These are phyloP conservation scores for Ottelia alismoides DNA, from an alignment of 106 monocot genomes.

Conservation along the genomic window DNA sequence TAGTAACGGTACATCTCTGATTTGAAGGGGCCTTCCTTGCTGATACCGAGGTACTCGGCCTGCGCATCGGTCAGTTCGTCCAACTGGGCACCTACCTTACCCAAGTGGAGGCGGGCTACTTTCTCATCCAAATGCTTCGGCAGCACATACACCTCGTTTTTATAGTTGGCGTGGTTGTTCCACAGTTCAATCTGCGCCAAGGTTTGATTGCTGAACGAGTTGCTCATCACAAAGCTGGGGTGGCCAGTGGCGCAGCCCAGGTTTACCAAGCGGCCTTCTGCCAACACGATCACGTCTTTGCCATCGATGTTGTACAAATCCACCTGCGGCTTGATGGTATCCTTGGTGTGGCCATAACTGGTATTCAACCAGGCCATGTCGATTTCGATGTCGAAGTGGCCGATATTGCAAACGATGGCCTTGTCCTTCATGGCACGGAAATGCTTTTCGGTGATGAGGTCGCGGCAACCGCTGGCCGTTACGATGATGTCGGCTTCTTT, in stretches of 20 bases:
- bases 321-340: not conserved
- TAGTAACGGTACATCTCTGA: not conserved
- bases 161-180: not conserved
- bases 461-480: not conserved
- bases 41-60: constrained; percentile 1
- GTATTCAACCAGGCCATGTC: not conserved
- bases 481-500: constrained; percentile 21
- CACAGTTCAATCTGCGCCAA: constrained; percentile 1
- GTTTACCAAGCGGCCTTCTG: not conserved
- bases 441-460: not conserved
- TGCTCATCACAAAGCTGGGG: not conserved
- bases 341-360: not conserved
- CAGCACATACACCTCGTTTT: constrained; percentile 2
- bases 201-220: not conserved
- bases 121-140: constrained; percentile 2
- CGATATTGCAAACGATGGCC: not conserved
- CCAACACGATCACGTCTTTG: not conserved
- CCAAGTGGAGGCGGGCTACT: not conserved
- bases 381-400: no score
- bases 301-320: not conserved
- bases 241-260: not conserved
- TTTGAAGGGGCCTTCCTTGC: not conserved
- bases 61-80: not conserved
- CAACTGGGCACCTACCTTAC: not conserved
- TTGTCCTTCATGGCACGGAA: not conserved